Evolutionary conservation across 345 rosid species (phyloP), one percentile per base, ranked within the genome.

Genomic region (Camelina hispida): DNA sequence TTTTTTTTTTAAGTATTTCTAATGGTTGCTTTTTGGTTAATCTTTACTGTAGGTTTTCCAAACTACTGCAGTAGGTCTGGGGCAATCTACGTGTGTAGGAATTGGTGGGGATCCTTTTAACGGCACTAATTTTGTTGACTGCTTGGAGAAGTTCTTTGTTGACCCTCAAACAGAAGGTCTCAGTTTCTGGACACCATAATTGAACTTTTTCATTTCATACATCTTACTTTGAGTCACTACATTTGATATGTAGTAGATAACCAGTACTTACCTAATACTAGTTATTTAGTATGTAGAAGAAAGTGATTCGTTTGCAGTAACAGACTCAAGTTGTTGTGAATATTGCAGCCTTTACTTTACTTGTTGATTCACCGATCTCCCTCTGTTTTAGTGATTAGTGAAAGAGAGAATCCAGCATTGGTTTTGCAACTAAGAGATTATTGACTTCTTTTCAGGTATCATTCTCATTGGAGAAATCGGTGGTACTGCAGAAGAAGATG

Each of bases 401-500:
- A 15, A 43, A 53, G 43, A 53, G 43, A 23, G 43, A 23, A 14
- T 69, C 44, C 3, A 54, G 13, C 32, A 4, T 44, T 20, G 30
- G 22, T 43, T 18, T 34, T n/a, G 48, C 8, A 32, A 35, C 66
- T 60, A 51, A 51, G 18, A 60, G 42, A 43, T 56, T 3, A 63
- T 63, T 38, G 50, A 13, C 11, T 46, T 53, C 1, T 38, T 72
- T 76, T 69, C 91, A 91, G 97, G 98, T 69, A 91, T 91, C 8
- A 13, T 91, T 78, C 88, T 94, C 59, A 94, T 94, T 67, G 98
- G 98, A 67, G 98, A 94, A 78, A 94, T 94, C 15, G 98, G 98
- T 3, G 98, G 97, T 37, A 94, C 98, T 51, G 97, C 98, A 38
- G 97, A 94, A 84, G 98, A 91, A 79, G 97, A 94, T 82, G 98